Base-by-base conservation (phyloP, 2,329 filamentous ascomycete species). In the Aspergillus sp. region DNA sequence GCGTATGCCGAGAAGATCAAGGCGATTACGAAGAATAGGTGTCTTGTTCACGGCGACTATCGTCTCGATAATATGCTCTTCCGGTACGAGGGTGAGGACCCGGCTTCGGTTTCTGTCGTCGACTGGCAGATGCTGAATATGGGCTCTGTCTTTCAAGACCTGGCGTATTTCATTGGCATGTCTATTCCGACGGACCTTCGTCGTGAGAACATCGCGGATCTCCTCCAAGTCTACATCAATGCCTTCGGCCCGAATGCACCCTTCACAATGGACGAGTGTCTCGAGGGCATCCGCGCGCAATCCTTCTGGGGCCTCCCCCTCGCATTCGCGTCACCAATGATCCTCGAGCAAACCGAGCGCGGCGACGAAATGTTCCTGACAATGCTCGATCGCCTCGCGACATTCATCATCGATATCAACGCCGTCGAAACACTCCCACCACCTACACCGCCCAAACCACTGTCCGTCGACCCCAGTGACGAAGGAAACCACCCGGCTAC, bases 291-390 rank as follows among this genome's bases (percentile, higher is more conserved):
- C 34, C 34, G 34, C 5, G 50, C 41, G 25, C 50, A 53, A 22
- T 19, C 9, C n/a, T 53, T 53, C 50, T 19, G n/a, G 13, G 28
- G 50, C 3, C 50, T 53, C 28, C 50, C 50, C 4, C 17, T 53
- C 7, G 50, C 50, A n/a, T 53, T 53, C 38, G 50, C 50, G 1
- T 53, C 50, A 7, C 50, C 50, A 11, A 53, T 53, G 50, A 53
- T 53, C 17, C 50, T 53, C 17, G 50, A 53, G 23, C 50, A 22
- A 11, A 41, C 50, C 4, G 50, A 53, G 7, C 28, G 50, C 13
- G 50, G 50, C 3, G 50, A 53, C n/a, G 50, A 53, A 22, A 53
- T 53, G 50, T 53, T 53, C 23, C 30, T 53, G 1, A 53, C 50
- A 8, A 53, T 53, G 50, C 50, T 53, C 17, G 50, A 53, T 9